Base-by-base conservation (phyloP, 352 stramenopile species). In the Phytophthora hibernalis region DNA sequence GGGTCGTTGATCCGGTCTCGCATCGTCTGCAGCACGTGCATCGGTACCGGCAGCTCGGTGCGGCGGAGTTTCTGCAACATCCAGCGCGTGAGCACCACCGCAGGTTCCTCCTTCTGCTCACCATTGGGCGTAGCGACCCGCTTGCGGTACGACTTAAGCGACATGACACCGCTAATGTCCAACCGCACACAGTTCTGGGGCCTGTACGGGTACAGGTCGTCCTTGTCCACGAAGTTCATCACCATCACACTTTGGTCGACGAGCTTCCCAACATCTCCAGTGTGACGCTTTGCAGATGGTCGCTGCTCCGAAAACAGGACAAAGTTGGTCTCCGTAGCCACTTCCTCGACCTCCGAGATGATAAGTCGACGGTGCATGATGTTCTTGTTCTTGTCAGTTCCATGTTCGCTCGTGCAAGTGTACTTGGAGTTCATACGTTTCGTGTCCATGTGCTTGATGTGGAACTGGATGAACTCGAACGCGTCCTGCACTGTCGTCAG, bases 361-460 rank as follows among this genome's bases (percentile, higher is more conserved):
- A 82, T 54, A 4, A 82, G 64, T n/a, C 74, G 73, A 15, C 70
- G 73, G 21, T 76, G 72, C 28, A 76, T 45, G 38, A 85, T 74
- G 58, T 38, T 71, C 15, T 61, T 74, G 58, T 38, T 71, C 15
- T 61, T 65, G 28, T 87, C 69, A 9, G 52, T 10, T 8, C 59
- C 59, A 26, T 66, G 48, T 38, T 70, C 65, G 42, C 69, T 76
- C 21, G 61, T 74, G 37, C 65, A 74, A 21, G 65, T 60, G 52
- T 74, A 77, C 56, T 74, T 77, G 51, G 65, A 66, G 51, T 58
- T 60, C 54, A 52, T 45, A 0, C 59, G 55, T 11, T 65, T 70
- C 26, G 68, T 72, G 24, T 80, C 65, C 61, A 79, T 69, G 58
- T 82, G 82, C 21, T 66, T 68, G 45, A 81, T 72, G 67, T 80